These are phyloP conservation scores for Sordariomycetes sp. DNA, from an alignment of 2,329 filamentous ascomycete species.

Conservation along the genomic window DNA sequence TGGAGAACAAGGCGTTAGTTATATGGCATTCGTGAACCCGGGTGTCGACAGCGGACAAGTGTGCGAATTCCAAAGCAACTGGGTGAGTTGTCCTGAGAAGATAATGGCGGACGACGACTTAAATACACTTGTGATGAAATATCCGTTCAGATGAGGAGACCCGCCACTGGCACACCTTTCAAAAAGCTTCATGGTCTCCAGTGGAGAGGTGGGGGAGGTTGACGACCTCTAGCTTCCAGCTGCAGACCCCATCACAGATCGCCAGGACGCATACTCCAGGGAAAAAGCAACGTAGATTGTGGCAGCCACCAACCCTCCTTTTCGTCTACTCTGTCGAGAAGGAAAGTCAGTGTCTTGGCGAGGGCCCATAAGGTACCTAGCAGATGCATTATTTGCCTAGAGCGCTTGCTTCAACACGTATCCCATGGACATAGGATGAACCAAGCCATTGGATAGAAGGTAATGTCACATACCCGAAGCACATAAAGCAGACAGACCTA, in stretches of 20 bases:
- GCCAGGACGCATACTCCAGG: not conserved
- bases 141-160: not conserved
- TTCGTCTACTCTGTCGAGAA: not conserved
- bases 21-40: too few relatives aligned
- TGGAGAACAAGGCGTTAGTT: too few relatives aligned
- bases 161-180: not conserved
- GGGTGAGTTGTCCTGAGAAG: not conserved
- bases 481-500: not conserved
- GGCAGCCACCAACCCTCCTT: not conserved
- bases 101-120: not conserved
- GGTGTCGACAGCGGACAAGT: not conserved
- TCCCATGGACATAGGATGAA: not conserved
- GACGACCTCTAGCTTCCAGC: not conserved
- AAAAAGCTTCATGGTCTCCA: too few relatives aligned
- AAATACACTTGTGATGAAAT: not conserved
- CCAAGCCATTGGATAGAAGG: constrained; percentile 7
- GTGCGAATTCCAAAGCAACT: not conserved
- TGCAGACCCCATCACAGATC: not conserved
- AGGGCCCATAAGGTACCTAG: not conserved
- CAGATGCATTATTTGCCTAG: not conserved
- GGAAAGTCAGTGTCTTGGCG: not conserved
- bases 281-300: not conserved
- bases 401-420: not conserved
- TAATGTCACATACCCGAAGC: constrained; percentile 7
- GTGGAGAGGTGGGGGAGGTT: too few relatives aligned